Evolutionary conservation across 164 flowering plant genomes (phyloP).

Genomic region (Magnolia kwangsiensis): DNA sequence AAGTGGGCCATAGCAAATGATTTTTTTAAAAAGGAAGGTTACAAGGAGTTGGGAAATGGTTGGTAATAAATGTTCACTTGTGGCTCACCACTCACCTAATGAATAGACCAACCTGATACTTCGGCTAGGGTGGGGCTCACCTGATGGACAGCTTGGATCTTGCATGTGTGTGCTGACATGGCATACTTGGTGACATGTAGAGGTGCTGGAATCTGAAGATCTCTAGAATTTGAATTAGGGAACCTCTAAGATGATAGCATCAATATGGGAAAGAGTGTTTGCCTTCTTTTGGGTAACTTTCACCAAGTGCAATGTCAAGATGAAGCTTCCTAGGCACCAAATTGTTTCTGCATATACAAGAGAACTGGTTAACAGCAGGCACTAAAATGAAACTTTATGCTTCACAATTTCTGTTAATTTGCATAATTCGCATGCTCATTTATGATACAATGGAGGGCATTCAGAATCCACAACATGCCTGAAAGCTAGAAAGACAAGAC

Average conservation of each 20-base stretch:
- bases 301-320: constrained; percentile 93
- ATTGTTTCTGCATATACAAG: constrained; percentile 55
- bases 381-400: not conserved
- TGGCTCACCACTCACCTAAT: not conserved
- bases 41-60: no score
- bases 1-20: not conserved
- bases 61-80: no score
- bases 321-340: constrained; percentile 84
- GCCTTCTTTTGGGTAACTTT: constrained; percentile 68
- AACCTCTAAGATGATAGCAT: not conserved
- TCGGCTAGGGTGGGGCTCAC: not conserved
- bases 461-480: constrained; percentile 35
- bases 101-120: not conserved
- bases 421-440: not conserved
- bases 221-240: not conserved
- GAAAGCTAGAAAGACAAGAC: constrained; percentile 95
- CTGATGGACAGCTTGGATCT: not conserved
- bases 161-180: no score
- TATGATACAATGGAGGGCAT: not conserved
- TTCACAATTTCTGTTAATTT: not conserved
- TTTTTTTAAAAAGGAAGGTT: no score
- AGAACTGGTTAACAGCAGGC: not conserved
- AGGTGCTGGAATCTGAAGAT: not conserved
- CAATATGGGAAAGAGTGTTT: constrained; percentile 3
- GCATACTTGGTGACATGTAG: not conserved